Evolutionary conservation across 2,329 filamentous ascomycete genomes (phyloP).

Genomic region (Cytospora piceae): DNA sequence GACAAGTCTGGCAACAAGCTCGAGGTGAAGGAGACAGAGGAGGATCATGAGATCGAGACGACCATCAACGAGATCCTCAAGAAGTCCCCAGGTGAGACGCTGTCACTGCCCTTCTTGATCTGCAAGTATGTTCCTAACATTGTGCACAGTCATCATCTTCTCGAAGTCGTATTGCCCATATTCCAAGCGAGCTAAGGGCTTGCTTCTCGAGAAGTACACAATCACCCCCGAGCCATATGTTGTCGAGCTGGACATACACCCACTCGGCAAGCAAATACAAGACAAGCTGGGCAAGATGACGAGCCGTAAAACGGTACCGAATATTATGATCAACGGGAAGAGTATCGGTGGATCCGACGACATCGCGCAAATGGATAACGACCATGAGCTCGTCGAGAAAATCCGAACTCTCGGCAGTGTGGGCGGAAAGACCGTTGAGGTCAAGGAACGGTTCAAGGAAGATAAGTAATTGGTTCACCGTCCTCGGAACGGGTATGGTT

Average conservation of each 20-base stretch:
- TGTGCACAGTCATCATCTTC: slow-evolving; percentile 80
- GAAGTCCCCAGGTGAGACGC: slow-evolving; percentile 73
- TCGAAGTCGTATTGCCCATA: slow-evolving; percentile 92
- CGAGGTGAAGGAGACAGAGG: slow-evolving; percentile 53
- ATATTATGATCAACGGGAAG: slow-evolving; percentile 83
- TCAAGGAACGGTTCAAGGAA: slow-evolving; percentile 51
- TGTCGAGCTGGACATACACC: slow-evolving; percentile 86
- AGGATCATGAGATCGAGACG: slow-evolving; percentile 66
- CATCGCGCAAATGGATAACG: slow-evolving; percentile 70
- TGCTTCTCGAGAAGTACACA: slow-evolving; percentile 82
- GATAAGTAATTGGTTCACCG: slow-evolving; percentile 5
- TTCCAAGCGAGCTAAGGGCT: slow-evolving; percentile 81
- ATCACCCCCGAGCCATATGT: slow-evolving; percentile 84
- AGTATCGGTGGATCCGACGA: slow-evolving; percentile 93
- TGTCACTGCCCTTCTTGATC: slow-evolving; percentile 17
- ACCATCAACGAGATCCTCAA: slow-evolving; percentile 82
- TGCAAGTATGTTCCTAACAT: slow-evolving; percentile 27
- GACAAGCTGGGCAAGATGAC: slow-evolving; percentile 72
- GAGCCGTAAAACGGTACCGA: slow-evolving; percentile 84
- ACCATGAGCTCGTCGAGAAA: slow-evolving; percentile 70
- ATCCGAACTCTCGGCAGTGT: slow-evolving; percentile 62
- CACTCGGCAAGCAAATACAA: slow-evolving; percentile 74
- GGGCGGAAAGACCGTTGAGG: slow-evolving; percentile 66
- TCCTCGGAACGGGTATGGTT: neutral
- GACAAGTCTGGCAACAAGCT: slow-evolving; percentile 46